phyloP scores from a whole-genome alignment of 202 grass and related monocot species.

The Dendrocalamus latiflorus region DNA sequence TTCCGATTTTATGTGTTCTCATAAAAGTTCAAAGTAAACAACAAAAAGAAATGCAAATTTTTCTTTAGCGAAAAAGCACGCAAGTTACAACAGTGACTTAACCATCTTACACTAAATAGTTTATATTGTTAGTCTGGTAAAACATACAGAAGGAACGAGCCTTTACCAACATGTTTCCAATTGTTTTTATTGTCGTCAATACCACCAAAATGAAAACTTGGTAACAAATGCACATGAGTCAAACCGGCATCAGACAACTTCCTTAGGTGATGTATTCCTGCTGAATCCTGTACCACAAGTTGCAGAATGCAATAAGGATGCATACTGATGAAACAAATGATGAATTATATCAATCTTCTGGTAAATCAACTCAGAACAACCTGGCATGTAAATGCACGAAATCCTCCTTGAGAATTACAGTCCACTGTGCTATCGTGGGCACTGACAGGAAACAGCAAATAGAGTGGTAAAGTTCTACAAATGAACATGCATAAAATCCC shows the following conservation, averaged over 20 bases:
- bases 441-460: no score
- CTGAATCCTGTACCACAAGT: conserved; percentile 62
- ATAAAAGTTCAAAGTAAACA: conserved; percentile 6
- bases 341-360: neutral
- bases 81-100: neutral
- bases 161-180: conserved; percentile 76
- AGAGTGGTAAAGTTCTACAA: no score
- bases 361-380: conserved; percentile 38
- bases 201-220: conserved; percentile 83
- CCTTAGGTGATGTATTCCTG: conserved; percentile 54
- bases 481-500: neutral
- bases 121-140: neutral
- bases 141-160: conserved; percentile 17
- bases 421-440: conserved; percentile 57
- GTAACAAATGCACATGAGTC: conserved; percentile 89
- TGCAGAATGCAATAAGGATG: conserved; percentile 20
- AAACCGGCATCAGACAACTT: conserved; percentile 76
- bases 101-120: neutral
- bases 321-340: neutral
- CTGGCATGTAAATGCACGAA: conserved; percentile 71
- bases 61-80: neutral
- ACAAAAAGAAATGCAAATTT: neutral
- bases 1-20: neutral
- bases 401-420: conserved; percentile 53
- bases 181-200: conserved; percentile 79